A percentile compares a stretch with the other conserved stretches of the same genome.
These are phyloP conservation scores for Ceratocystis albifundus DNA, from an alignment of 2,329 filamentous ascomycete species.

Conservation along the genomic window DNA sequence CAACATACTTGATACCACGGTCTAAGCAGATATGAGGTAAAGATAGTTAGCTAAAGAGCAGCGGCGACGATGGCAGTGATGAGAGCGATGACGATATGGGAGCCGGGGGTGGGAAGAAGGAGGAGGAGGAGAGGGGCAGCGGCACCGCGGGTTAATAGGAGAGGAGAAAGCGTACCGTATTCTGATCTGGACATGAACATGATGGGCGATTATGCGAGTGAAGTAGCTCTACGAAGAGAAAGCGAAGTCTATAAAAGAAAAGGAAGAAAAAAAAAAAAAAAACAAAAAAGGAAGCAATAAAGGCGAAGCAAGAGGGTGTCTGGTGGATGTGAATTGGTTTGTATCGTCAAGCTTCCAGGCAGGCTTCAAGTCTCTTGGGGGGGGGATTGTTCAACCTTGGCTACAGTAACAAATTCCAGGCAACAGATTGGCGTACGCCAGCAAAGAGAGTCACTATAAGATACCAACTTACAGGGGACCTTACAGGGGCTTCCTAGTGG, in stretches of 20 bases:
- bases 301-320: too few species aligned
- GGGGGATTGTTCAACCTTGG: background rate
- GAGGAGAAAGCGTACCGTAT: slow-evolving; percentile 57
- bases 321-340: too few species aligned
- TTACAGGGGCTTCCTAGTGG: background rate
- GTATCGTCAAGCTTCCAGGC: slow-evolving; percentile 8
- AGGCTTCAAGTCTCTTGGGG: background rate
- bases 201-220: slow-evolving; percentile 33
- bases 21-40: slow-evolving; percentile 42
- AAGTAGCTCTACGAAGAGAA: background rate
- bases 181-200: slow-evolving; percentile 99
- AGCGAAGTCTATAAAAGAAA: background rate
- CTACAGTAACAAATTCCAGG: background rate
- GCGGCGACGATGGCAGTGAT: background rate
- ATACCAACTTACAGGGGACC: background rate
- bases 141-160: too few species aligned
- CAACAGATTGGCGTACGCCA: slow-evolving; percentile 21
- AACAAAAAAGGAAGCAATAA: background rate
- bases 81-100: background rate
- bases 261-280: background rate
- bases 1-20: slow-evolving; percentile 86
- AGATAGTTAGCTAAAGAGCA: slow-evolving; percentile 13
- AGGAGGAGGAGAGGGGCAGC: background rate
- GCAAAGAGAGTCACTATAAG: slow-evolving; percentile 10
- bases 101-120: background rate